Percentiles rank a stretch among this genome's conserved stretches.
These are phyloP conservation scores for Helminthosporium solani DNA, from an alignment of 2,329 filamentous ascomycete species.

Conservation along the genomic window DNA sequence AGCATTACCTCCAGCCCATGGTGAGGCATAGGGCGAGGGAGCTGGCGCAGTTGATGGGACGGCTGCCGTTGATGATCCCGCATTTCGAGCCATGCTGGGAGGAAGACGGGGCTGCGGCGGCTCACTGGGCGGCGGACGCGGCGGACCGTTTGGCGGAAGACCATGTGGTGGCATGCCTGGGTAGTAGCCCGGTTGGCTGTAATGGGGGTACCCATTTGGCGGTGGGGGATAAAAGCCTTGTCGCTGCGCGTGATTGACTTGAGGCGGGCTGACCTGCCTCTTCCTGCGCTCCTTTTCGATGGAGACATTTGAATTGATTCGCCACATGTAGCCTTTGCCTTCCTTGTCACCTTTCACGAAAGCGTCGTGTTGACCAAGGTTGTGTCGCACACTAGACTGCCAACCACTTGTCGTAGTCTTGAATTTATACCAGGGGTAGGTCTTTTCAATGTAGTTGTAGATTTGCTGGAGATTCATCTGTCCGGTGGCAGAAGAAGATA, in stretches of 20 bases:
- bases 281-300: constrained; percentile 60
- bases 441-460: constrained; percentile 63
- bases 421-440: constrained; percentile 66
- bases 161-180: constrained; percentile 33
- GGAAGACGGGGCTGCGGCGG: constrained; percentile 35
- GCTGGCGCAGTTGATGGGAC: constrained; percentile 28
- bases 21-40: constrained; percentile 39
- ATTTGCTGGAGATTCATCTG: constrained; percentile 67
- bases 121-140: constrained; percentile 30
- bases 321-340: constrained; percentile 66
- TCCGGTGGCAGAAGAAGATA: constrained; percentile 56
- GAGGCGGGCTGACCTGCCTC: constrained; percentile 51
- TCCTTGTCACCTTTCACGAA: constrained; percentile 62
- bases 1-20: constrained; percentile 36
- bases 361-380: constrained; percentile 59
- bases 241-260: constrained; percentile 34
- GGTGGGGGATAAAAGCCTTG: constrained; percentile 35
- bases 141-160: constrained; percentile 31
- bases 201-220: constrained; percentile 30
- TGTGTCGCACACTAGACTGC: constrained; percentile 68
- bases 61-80: constrained; percentile 23
- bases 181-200: constrained; percentile 30
- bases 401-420: constrained; percentile 60
- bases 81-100: constrained; percentile 37
- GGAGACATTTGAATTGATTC: constrained; percentile 58